Base-by-base conservation (phyloP, 2,329 filamentous ascomycete genomes). In the Ophiosphaerella korrae region DNA sequence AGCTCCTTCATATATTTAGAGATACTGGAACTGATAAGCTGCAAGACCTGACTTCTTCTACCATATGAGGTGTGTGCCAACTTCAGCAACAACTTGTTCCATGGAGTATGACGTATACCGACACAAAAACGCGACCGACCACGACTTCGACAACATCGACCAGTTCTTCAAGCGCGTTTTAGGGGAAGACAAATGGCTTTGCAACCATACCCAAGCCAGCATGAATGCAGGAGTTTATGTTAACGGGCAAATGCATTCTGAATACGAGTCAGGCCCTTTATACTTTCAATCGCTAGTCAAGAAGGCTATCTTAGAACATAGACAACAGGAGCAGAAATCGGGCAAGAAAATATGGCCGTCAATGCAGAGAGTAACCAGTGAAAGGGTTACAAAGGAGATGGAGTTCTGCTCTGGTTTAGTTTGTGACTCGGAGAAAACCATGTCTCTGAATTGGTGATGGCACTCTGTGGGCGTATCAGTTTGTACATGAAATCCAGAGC, bases 101-200 rank as follows among this genome's bases (percentile, higher is more conserved):
- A 86, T 88, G 81, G 76, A 77, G 49, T 87, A 87, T 68, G 82
- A 88, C 64, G 80, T 87, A 42, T 87, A 80, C 75, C 78, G 82
- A 52, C 83, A 87, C 77, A 84, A 82, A 65, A 73, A 82, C 65
- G 80, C 83, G 3, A 77, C 76, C n/a, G 81, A 86, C n/a, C 79
- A 80, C 21, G 80, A 85, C 51, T 87, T 87, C 64, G 70, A 77
- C 11, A 70, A 76, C 45, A 83, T 87, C 68, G 80, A 78, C 67
- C 70, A 80, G 38, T 82, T 87, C 60, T 87, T 86, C 75, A 84
- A 83, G 70, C 80, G 82, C 34, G 80, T 88, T 68, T 83, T 87
- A 81, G 77, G 78, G 1, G 85, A 88, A 68, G 85, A 88, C 74
- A 87, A 87, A 63, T 76, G 80, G 7, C 80, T 88, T 21, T 87